Percentiles rank a stretch among this genome's conserved stretches.
Evolutionary conservation across 305 asterid genomes (phyloP).

Genomic region (Vinca major): DNA sequence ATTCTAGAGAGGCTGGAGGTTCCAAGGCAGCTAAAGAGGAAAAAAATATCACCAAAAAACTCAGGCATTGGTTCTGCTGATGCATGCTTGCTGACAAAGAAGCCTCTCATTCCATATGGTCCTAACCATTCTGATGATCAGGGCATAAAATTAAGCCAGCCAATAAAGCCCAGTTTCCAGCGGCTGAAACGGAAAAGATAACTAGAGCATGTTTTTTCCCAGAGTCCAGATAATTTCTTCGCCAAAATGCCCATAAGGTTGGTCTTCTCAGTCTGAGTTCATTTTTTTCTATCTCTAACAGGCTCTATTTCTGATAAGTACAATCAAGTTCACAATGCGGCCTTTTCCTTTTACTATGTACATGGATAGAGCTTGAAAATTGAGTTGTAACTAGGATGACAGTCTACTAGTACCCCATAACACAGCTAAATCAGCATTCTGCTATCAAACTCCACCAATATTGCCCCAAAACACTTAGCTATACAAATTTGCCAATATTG

Average conservation of each 20-base stretch:
- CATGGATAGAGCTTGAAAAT: neutral
- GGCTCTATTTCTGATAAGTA: neutral
- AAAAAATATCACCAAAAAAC: conserved; percentile 48
- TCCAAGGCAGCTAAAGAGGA: conserved; percentile 65
- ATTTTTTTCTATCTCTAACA: neutral
- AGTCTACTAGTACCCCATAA: neutral
- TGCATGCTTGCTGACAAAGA: conserved; percentile 40
- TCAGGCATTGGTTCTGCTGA: conserved; percentile 30
- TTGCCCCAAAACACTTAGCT: neutral
- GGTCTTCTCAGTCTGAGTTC: conserved; percentile 13
- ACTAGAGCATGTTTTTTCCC: conserved; percentile 11
- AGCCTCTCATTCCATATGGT: conserved; percentile 64
- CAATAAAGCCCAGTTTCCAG: conserved; percentile 73
- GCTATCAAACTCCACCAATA: no score
- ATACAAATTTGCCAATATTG: neutral
- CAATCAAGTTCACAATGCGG: neutral
- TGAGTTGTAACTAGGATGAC: neutral
- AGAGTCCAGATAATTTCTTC: conserved; percentile 2
- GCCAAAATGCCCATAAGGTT: conserved; percentile 13
- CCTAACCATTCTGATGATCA: conserved; percentile 26
- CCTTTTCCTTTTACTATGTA: neutral
- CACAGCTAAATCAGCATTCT: neutral
- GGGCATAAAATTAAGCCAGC: conserved; percentile 41
- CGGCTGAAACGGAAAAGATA: conserved; percentile 58
- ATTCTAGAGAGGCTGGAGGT: conserved; percentile 84